A percentile compares a stretch with the other conserved stretches of the same genome.
phyloP scores from a whole-genome alignment of 1,139 yeast genomes.

The Arxiozyma bovina region DNA sequence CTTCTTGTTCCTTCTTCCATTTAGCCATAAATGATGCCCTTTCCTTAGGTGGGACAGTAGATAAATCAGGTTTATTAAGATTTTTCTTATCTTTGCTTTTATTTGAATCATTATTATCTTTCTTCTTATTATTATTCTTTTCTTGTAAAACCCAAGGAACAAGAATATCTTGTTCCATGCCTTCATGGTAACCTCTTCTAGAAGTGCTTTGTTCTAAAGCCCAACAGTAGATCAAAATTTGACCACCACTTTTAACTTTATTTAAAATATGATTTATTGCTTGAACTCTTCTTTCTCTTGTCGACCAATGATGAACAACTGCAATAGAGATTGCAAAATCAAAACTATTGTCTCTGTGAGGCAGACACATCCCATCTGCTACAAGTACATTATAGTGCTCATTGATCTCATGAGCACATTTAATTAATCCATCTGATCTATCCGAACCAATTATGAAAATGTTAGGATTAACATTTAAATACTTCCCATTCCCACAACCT shows the following conservation, averaged over 20 bases:
- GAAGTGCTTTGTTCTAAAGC: conserved; percentile 87
- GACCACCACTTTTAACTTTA: conserved; percentile 52
- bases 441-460: conserved; percentile 75
- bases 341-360: conserved; percentile 51
- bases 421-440: conserved; percentile 63
- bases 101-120: conserved; percentile 14
- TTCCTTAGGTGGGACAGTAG: conserved; percentile 22
- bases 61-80: conserved; percentile 22
- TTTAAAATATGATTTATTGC: conserved; percentile 65
- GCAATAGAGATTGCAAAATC: conserved; percentile 95
- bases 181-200: conserved; percentile 78
- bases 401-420: conserved; percentile 54
- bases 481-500: conserved; percentile 97
- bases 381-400: conserved; percentile 44
- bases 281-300: conserved; percentile 62
- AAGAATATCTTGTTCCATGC: conserved; percentile 85
- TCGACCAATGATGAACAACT: conserved; percentile 92
- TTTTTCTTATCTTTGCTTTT: conserved; percentile 10
- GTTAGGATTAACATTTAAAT: conserved; percentile 60
- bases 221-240: conserved; percentile 84
- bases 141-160: conserved; percentile 87
- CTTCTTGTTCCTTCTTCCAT: conserved; percentile 26
- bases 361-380: conserved; percentile 69
- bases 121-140: conserved; percentile 24
- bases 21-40: conserved; percentile 23